Evolutionary conservation across 2,329 filamentous ascomycete genomes (phyloP).

Genomic region (Trichoderma gracile): DNA sequence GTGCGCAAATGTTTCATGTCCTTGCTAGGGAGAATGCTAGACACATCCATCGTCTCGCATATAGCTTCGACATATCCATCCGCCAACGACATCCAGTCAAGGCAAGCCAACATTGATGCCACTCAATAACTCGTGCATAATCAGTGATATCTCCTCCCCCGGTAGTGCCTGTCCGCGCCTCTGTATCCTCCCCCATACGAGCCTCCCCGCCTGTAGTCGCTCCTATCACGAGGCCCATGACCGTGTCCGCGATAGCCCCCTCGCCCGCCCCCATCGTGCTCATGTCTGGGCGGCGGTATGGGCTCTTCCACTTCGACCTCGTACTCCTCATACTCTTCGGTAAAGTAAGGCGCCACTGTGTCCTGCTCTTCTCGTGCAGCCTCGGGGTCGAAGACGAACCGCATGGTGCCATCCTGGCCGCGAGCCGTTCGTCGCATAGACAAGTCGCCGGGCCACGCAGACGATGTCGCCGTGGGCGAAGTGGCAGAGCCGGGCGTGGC

Average conservation of each 20-base stretch:
- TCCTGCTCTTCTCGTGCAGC: slow-evolving; percentile 71
- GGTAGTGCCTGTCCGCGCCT: slow-evolving; percentile 37
- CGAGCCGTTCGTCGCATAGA: slow-evolving; percentile 39
- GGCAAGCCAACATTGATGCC: background rate
- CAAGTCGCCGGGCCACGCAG: slow-evolving; percentile 41
- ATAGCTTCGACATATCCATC: no score
- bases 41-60: no score
- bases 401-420: slow-evolving; percentile 70
- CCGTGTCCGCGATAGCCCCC: slow-evolving; percentile 34
- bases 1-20: no score
- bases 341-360: slow-evolving; percentile 67
- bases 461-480: slow-evolving; percentile 43
- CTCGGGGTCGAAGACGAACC: slow-evolving; percentile 84
- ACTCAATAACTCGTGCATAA: no score
- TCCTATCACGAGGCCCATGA: slow-evolving; percentile 36
- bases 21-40: no score
- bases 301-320: slow-evolving; percentile 74
- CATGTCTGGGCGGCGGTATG: slow-evolving; percentile 39
- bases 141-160: slow-evolving; percentile 40
- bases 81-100: background rate
- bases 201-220: slow-evolving; percentile 38
- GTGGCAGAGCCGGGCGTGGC: slow-evolving; percentile 32
- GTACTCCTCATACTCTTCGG: slow-evolving; percentile 73
- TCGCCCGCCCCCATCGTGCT: slow-evolving; percentile 26
- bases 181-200: slow-evolving; percentile 40